A percentile compares a stretch with the other conserved stretches of the same genome.
Conservation (phyloP, 2,329 filamentous ascomycete species). For the Setomelanomma holmii region DNA sequence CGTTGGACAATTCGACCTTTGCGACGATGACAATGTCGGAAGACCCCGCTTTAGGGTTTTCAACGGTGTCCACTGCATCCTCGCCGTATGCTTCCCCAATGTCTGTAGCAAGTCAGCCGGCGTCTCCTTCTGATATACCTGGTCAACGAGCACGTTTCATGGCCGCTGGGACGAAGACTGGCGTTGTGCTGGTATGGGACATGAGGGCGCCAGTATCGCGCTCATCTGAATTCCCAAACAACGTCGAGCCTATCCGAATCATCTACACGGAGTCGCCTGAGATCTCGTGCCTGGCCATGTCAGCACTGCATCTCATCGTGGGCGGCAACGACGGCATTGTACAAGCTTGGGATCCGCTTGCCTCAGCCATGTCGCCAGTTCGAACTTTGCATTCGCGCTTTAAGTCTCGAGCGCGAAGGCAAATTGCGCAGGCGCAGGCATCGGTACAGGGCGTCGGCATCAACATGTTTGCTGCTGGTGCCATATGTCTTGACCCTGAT, state of each 20-base stretch:
- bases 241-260: conserved; percentile 74
- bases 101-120: conserved; percentile 55
- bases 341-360: conserved; percentile 95
- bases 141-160: conserved; percentile 84
- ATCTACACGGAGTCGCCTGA: conserved; percentile 91
- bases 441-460: conserved; percentile 72
- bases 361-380: conserved; percentile 77
- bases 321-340: conserved; percentile 94
- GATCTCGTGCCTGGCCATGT: conserved; percentile 81
- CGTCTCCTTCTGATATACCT: conserved; percentile 70
- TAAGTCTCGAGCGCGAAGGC: conserved; percentile 80
- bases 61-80: conserved; percentile 60
- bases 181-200: conserved; percentile 85
- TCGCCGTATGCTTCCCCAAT: conserved; percentile 63
- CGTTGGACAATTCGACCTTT: conserved; percentile 77
- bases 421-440: conserved; percentile 71
- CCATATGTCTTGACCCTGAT: conserved; percentile 86
- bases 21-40: conserved; percentile 76
- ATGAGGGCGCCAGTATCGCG: conserved; percentile 70
- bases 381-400: conserved; percentile 87
- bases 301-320: conserved; percentile 86
- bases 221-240: conserved; percentile 62
- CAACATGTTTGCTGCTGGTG: conserved; percentile 81
- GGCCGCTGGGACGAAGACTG: conserved; percentile 79
- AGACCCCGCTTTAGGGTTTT: conserved; percentile 73